These are phyloP conservation scores for Diaporthe humulicola DNA, from an alignment of 2,329 filamentous ascomycete species.

Conservation along the genomic window DNA sequence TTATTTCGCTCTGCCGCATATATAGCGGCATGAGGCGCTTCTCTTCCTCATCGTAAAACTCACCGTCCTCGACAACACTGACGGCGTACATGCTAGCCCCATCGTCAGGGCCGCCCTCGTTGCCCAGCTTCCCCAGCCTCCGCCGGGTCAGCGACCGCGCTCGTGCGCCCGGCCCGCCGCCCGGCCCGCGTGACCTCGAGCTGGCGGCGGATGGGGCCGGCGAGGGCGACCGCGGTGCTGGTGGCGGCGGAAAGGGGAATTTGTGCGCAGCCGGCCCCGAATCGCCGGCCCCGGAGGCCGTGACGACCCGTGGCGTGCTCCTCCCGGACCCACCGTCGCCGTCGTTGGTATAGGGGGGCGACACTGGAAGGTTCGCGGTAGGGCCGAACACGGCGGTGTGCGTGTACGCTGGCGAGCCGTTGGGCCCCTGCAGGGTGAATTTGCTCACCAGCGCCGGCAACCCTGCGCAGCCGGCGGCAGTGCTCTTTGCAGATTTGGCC, in stretches of 20 bases:
- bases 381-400: conserved; percentile 21
- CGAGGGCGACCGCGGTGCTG: conserved; percentile 22
- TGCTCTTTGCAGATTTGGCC: conserved; percentile 39
- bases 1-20: conserved; percentile 39
- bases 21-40: conserved; percentile 46
- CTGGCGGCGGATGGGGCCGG: conserved; percentile 23
- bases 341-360: background rate
- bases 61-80: conserved; percentile 39
- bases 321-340: background rate
- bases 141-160: conserved; percentile 26
- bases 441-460: conserved; percentile 22
- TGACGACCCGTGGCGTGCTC: conserved; percentile 21
- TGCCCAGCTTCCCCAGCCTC: background rate
- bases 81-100: conserved; percentile 29
- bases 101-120: conserved; percentile 39
- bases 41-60: conserved; percentile 43
- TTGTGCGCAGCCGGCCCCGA: background rate
- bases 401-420: conserved; percentile 33
- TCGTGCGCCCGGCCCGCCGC: background rate
- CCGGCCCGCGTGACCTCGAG: background rate
- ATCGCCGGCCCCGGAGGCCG: background rate
- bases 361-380: conserved; percentile 7
- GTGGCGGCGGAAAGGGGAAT: conserved; percentile 30
- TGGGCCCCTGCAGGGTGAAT: conserved; percentile 17
- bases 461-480: background rate